These are phyloP conservation scores for Chionographis japonica DNA, from an alignment of 106 monocot genomes.

Conservation along the genomic window DNA sequence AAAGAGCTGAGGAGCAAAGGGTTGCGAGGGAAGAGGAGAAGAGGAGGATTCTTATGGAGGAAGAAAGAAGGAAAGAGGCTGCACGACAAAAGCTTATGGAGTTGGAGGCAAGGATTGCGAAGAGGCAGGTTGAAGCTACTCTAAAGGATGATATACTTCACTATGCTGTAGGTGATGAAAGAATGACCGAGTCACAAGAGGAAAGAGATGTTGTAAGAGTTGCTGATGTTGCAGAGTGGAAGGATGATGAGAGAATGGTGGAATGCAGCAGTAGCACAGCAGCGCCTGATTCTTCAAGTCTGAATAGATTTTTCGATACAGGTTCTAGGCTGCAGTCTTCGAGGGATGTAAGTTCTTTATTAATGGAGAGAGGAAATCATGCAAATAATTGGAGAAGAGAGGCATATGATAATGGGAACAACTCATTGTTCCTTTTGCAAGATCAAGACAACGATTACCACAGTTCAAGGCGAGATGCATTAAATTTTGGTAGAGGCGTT, in stretches of 20 bases:
- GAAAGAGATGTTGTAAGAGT: slow-evolving; percentile 25
- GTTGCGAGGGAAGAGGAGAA: slow-evolving; percentile 84
- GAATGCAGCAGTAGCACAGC: slow-evolving; percentile 43
- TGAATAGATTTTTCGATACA: slow-evolving; percentile 36
- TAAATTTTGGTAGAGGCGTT: slow-evolving; percentile 28
- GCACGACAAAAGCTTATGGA: slow-evolving; percentile 78
- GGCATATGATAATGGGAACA: slow-evolving; percentile 24
- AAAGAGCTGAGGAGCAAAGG: slow-evolving; percentile 64
- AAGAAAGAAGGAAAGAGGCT: slow-evolving; percentile 89
- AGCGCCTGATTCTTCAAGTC: slow-evolving; percentile 33
- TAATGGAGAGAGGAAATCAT: slow-evolving; percentile 40
- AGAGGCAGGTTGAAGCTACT: slow-evolving; percentile 46
- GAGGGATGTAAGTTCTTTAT: slow-evolving; percentile 33
- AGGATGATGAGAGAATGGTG: slow-evolving; percentile 59
- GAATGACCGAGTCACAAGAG: slow-evolving; percentile 2
- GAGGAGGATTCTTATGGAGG: slow-evolving; percentile 58
- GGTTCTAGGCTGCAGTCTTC: slow-evolving; percentile 30
- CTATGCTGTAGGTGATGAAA: slow-evolving; percentile 19
- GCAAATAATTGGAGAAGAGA: slow-evolving; percentile 39
- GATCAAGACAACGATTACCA: slow-evolving; percentile 32
- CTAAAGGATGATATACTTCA: slow-evolving; percentile 27
- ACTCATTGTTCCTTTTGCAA: slow-evolving; percentile 13
- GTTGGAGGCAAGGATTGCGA: slow-evolving; percentile 81
- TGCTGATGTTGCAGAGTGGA: slow-evolving; percentile 42
- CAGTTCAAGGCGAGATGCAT: slow-evolving; percentile 40